Conservation (phyloP, 495 filamentous ascomycete species). For the Penicilliopsis zonata region DNA sequence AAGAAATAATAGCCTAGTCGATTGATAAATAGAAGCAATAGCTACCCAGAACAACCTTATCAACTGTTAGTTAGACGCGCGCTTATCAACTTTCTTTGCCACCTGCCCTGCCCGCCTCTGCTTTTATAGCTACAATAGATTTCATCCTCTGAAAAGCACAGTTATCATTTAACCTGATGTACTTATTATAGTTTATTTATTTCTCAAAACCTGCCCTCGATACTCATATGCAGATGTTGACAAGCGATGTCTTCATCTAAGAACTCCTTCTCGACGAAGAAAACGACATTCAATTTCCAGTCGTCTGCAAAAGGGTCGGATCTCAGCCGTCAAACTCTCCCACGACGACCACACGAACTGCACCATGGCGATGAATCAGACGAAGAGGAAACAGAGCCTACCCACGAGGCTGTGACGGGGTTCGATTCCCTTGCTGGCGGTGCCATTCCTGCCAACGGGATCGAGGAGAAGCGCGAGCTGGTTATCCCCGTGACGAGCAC, state of each 20-base stretch:
- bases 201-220: too few species aligned
- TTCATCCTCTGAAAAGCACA: not conserved
- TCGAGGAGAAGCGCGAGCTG: slow-evolving; percentile 32
- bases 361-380: slow-evolving; percentile 34
- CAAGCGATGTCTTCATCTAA: not conserved
- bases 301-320: slow-evolving; percentile 9
- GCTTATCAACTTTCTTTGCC: slow-evolving; percentile 10
- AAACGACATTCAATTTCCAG: slow-evolving; percentile 23
- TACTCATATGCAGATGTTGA: too few species aligned
- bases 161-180: not conserved
- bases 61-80: slow-evolving; percentile 8
- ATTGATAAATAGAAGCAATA: too few species aligned
- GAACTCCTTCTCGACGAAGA: slow-evolving; percentile 9
- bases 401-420: slow-evolving; percentile 39
- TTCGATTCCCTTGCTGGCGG: slow-evolving; percentile 48
- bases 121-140: not conserved
- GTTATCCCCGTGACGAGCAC: slow-evolving; percentile 57
- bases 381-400: slow-evolving; percentile 25
- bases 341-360: slow-evolving; percentile 24
- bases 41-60: too few species aligned
- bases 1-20: too few species aligned
- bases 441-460: slow-evolving; percentile 33
- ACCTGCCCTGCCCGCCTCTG: slow-evolving; percentile 2
- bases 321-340: slow-evolving; percentile 12
- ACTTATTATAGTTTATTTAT: not conserved